Evolutionary conservation across 768 basidiomycete genomes (phyloP).

Genomic region (Suillus occidentalis): DNA sequence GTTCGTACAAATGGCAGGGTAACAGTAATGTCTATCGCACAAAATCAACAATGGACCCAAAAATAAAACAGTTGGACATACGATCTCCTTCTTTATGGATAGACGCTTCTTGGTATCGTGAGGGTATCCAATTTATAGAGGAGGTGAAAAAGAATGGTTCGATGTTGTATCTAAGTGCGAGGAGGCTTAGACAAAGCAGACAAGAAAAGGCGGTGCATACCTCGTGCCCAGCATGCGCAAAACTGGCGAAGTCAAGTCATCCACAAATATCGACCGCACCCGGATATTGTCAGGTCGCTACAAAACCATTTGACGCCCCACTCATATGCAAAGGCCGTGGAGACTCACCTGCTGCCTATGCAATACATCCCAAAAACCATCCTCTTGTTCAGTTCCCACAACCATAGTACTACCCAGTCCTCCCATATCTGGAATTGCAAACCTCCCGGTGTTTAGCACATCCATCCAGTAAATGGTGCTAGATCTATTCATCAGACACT

Average conservation of each 20-base stretch:
- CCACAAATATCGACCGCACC: constrained; percentile 50
- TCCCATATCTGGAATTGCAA: background rate
- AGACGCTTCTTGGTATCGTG: constrained; percentile 57
- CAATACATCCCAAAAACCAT: constrained; percentile 36
- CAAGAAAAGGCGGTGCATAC: constrained; percentile 30
- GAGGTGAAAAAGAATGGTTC: constrained; percentile 70
- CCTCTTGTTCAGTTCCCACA: constrained; percentile 16
- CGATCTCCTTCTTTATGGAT: constrained; percentile 46
- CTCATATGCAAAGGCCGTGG: background rate
- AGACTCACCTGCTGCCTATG: constrained; percentile 33
- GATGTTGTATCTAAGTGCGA: constrained; percentile 42
- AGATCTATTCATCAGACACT: constrained; percentile 13
- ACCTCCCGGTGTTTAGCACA: constrained; percentile 14
- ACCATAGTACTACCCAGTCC: background rate
- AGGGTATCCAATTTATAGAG: constrained; percentile 66
- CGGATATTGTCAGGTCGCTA: constrained; percentile 39
- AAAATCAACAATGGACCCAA: background rate
- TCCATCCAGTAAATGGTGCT: constrained; percentile 29
- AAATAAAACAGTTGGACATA: constrained; percentile 30
- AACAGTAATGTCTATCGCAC: constrained; percentile 51
- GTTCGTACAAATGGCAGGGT: constrained; percentile 52
- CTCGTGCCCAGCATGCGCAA: constrained; percentile 57
- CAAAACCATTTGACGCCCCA: constrained; percentile 14
- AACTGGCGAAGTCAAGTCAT: constrained; percentile 49
- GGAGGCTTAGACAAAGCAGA: background rate